Base-by-base conservation (phyloP, 257 asterid genomes). In the Solanum okadae region DNA sequence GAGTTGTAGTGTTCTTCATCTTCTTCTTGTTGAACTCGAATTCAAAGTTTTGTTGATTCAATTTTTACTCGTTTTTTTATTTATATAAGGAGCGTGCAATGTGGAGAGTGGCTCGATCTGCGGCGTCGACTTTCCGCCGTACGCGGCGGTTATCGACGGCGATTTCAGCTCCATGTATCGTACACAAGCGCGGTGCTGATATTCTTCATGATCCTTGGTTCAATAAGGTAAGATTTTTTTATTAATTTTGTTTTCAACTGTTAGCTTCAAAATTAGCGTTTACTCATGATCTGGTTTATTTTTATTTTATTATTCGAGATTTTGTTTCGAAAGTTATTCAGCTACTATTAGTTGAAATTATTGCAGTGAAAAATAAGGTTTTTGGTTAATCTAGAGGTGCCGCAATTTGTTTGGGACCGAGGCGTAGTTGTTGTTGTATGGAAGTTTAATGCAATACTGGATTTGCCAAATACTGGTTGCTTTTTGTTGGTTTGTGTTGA, bases 121-220 rank as follows among this genome's bases (percentile, higher is more conserved):
- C 96, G 86, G 92, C 93, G 91, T 88, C 95, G 89, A 79, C 93
- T 87, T 89, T 95, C 93, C 97, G 98, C 88, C 92, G 90, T 71
- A 87, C 92, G 81, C 92, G 93, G 90, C 88, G 93, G 89, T 87
- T 92, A 93, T 93, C 98, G 89, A 94, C 95, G 83, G 95, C 95
- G 91, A 96, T 96, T 88, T 93, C 99, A 35, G 98, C 96, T 68
- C 98, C 99, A 46, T 94, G 95, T 89, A 96, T 97, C 29, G 95
- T 97, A 83, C 98, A 95, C 91, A 97, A 97, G 94, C 99, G 98
- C 70, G 99, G 99, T 65, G 92, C 99, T 68, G 99, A 97, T 91
- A 95, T 97, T 90, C 98, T 97, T 46, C 99, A 97, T 89, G 99
- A 97, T 92, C 99, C 99, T 10, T 95, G 98, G 99, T 97, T 95